Evolutionary conservation across 169 alveolate genomes (phyloP).

Genomic region (Perkinsus olseni): DNA sequence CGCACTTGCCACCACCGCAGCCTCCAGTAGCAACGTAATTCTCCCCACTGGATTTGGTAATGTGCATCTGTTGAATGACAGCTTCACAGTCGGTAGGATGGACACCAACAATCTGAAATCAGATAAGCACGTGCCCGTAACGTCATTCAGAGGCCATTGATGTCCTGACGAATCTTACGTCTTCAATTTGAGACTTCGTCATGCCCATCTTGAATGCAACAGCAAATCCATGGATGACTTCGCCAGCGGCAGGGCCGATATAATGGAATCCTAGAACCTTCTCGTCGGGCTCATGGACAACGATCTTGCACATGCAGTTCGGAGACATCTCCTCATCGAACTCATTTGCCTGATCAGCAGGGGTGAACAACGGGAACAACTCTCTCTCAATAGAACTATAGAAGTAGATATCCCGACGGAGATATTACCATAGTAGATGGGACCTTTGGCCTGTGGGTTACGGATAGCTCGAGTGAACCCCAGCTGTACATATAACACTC

Average conservation of each 20-base stretch:
- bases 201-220: conserved; percentile 35
- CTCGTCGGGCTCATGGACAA: conserved; percentile 1
- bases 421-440: not conserved
- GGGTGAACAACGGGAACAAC: not conserved
- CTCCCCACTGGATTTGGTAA: conserved; percentile 74
- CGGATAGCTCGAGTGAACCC: not conserved
- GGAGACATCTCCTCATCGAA: not conserved
- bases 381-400: too few species aligned
- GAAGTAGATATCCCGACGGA: too few species aligned
- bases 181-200: not conserved
- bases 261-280: conserved; percentile 55
- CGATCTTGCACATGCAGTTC: not conserved
- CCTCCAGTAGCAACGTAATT: conserved; percentile 81
- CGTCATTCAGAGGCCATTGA: not conserved
- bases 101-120: conserved; percentile 69
- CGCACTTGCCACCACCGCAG: conserved; percentile 90
- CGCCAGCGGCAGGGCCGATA: conserved; percentile 67
- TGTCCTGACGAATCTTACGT: not conserved
- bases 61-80: conserved; percentile 35
- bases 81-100: conserved; percentile 97
- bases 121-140: not conserved
- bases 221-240: conserved; percentile 61
- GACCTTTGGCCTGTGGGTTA: not conserved
- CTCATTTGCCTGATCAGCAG: not conserved
- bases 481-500: not conserved